A percentile compares a stretch with the other conserved stretches of the same genome.
Evolutionary conservation across 768 basidiomycete genomes (phyloP).

Genomic region (Fistulinella prunicolor): DNA sequence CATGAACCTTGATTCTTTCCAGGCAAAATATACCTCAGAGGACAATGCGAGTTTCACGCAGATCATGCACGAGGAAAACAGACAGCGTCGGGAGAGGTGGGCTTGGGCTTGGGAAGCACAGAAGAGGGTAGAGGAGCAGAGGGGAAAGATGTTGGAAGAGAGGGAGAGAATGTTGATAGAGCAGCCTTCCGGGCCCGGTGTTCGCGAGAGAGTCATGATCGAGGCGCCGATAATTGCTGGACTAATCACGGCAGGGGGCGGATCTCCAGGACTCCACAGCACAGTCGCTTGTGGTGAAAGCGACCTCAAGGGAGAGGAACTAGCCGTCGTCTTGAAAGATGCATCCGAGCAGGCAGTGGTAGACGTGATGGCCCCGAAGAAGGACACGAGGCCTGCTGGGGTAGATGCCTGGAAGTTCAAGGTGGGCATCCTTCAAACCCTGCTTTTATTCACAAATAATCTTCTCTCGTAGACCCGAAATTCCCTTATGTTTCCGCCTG

Average conservation of each 20-base stretch:
- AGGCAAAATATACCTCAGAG: constrained; percentile 90
- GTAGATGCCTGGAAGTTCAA: constrained; percentile 86
- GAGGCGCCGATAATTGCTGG: constrained; percentile 56
- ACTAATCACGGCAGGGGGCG: constrained; percentile 42
- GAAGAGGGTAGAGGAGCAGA: constrained; percentile 66
- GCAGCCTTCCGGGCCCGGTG: constrained; percentile 56
- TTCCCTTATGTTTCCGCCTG: constrained; percentile 92
- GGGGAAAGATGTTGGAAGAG: constrained; percentile 60
- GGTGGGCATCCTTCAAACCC: constrained; percentile 35
- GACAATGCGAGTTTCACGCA: constrained; percentile 97
- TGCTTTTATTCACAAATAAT: constrained; percentile 1
- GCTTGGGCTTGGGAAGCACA: constrained; percentile 97
- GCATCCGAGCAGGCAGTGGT: constrained; percentile 32
- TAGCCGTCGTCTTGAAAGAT: constrained; percentile 22
- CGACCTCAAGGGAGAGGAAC: constrained; percentile 23
- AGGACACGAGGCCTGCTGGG: constrained; percentile 66
- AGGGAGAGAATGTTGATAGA: constrained; percentile 74
- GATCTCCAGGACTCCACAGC: constrained; percentile 6
- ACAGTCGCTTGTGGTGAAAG: constrained; percentile 25
- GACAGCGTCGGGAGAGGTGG: constrained; percentile 72
- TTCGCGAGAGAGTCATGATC: constrained; percentile 64
- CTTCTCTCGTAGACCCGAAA: constrained; percentile 69
- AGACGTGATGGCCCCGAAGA: constrained; percentile 81
- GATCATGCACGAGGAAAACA: constrained; percentile 89
- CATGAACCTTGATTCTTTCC: constrained; percentile 81